phyloP scores from a whole-genome alignment of 495 filamentous ascomycete species.

The Penicillium tannophilum region DNA sequence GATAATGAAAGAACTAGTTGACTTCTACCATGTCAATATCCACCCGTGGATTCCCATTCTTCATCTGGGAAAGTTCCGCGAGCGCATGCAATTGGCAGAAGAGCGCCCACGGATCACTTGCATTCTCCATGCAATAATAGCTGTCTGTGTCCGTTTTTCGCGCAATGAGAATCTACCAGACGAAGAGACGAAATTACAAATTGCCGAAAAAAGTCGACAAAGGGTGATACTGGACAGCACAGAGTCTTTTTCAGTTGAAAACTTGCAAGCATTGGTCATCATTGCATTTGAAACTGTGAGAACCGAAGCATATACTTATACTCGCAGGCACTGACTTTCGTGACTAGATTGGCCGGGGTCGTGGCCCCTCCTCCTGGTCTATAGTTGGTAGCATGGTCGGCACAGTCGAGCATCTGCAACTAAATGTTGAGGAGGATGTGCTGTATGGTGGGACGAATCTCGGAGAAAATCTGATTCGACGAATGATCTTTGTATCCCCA shows the following conservation, averaged over 20 bases:
- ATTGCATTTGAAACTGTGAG: conserved; percentile 33
- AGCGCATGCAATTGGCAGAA: conserved; percentile 19
- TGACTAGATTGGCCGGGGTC: conserved; percentile 27
- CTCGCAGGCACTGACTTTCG: too few relatives aligned
- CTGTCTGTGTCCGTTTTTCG: conserved; percentile 20
- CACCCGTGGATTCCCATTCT: conserved; percentile 32
- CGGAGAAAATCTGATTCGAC: not conserved
- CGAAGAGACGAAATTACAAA: too few relatives aligned
- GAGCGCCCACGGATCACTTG: not conserved
- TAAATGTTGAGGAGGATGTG: not conserved
- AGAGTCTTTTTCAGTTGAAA: conserved; percentile 32
- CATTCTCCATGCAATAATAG: too few relatives aligned
- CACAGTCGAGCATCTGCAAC: conserved; percentile 30
- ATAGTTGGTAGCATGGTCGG: conserved; percentile 31
- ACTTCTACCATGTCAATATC: conserved; percentile 1
- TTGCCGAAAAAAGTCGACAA: too few relatives aligned
- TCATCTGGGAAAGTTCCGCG: conserved; percentile 25
- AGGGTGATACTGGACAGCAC: conserved; percentile 8
- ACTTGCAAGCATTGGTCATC: conserved; percentile 30
- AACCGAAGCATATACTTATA: not conserved
- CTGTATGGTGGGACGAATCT: not conserved
- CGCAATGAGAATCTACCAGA: not conserved
- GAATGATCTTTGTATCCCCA: too few relatives aligned
- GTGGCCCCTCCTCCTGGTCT: conserved; percentile 34
- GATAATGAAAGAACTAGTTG: too few relatives aligned